Conservation (phyloP, 108 stramenopile species). For the Fistulifera solaris region DNA sequence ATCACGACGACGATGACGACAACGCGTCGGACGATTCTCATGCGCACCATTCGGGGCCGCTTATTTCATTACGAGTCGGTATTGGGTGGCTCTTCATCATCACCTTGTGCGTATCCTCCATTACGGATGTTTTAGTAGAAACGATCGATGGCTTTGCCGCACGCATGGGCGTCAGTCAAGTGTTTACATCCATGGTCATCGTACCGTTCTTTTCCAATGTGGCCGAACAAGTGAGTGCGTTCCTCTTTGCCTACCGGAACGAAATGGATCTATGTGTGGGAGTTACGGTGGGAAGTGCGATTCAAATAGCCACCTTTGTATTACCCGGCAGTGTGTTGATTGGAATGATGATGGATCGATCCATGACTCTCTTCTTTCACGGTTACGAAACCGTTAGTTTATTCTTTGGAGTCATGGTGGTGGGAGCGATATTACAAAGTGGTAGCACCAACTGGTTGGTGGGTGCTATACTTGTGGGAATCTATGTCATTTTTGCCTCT, state of each 20-base stretch:
- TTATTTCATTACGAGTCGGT: constrained; percentile 73
- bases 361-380: constrained; percentile 80
- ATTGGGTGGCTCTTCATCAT: constrained; percentile 85
- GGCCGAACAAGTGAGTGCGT: constrained; percentile 92
- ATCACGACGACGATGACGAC: constrained; percentile 3
- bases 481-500: constrained; percentile 78
- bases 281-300: constrained; percentile 91
- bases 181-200: constrained; percentile 91
- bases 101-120: constrained; percentile 77
- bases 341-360: constrained; percentile 82
- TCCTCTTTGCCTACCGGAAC: constrained; percentile 89
- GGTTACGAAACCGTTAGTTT: constrained; percentile 83
- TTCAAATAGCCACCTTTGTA: constrained; percentile 93
- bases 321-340: constrained; percentile 89
- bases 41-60: constrained; percentile 1
- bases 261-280: constrained; percentile 97
- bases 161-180: constrained; percentile 64
- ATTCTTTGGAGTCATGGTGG: constrained; percentile 60
- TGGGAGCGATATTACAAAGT: constrained; percentile 74
- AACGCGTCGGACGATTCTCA: not conserved
- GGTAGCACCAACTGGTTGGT: constrained; percentile 84
- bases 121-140: constrained; percentile 89
- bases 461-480: constrained; percentile 58
- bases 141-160: constrained; percentile 92
- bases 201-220: constrained; percentile 97